Evolutionary conservation across 1,284 basidiomycete genomes (phyloP).

Genomic region (Bjerkandera adusta): DNA sequence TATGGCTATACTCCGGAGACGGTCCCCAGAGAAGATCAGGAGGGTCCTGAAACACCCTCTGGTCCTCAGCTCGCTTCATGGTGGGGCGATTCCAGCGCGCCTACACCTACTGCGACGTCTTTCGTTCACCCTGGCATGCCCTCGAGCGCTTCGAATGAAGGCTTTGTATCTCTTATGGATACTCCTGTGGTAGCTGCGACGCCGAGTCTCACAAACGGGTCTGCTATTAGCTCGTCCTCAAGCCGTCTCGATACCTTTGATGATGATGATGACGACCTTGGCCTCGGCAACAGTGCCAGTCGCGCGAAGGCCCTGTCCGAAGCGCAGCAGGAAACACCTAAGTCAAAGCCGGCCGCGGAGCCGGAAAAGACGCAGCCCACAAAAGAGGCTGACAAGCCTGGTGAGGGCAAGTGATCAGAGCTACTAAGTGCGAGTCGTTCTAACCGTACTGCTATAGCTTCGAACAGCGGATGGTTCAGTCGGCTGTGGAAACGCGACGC

Average conservation of each 20-base stretch:
- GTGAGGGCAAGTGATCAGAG: slow-evolving; percentile 20
- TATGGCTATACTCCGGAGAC: slow-evolving; percentile 29
- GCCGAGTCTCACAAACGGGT: slow-evolving; percentile 22
- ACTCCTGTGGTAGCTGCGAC: slow-evolving; percentile 42
- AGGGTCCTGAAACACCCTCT: slow-evolving; percentile 29
- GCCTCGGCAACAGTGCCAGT: slow-evolving; percentile 72
- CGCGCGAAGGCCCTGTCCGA: slow-evolving; percentile 18
- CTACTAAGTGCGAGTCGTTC: too few relatives aligned
- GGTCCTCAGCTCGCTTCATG: slow-evolving; percentile 41
- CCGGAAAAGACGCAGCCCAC: slow-evolving; percentile 14
- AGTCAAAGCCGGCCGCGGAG: slow-evolving; percentile 11
- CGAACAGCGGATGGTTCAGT: slow-evolving; percentile 79
- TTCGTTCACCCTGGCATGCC: slow-evolving; percentile 54
- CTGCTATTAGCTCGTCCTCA: slow-evolving; percentile 15
- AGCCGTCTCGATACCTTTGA: slow-evolving; percentile 28
- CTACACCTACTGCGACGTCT: slow-evolving; percentile 66
- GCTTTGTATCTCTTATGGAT: slow-evolving; percentile 89
- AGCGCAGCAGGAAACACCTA: slow-evolving; percentile 13
- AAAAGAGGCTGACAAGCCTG: slow-evolving; percentile 27
- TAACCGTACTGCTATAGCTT: slow-evolving; percentile 26
- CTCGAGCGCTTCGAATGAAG: slow-evolving; percentile 45
- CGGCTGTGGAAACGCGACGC: slow-evolving; percentile 70
- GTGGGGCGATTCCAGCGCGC: slow-evolving; percentile 58
- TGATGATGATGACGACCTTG: slow-evolving; percentile 82
- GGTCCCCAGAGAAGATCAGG: slow-evolving; percentile 23